Conservation (phyloP, 2,329 filamentous ascomycete genomes). For the Metarhizium brunneum region DNA sequence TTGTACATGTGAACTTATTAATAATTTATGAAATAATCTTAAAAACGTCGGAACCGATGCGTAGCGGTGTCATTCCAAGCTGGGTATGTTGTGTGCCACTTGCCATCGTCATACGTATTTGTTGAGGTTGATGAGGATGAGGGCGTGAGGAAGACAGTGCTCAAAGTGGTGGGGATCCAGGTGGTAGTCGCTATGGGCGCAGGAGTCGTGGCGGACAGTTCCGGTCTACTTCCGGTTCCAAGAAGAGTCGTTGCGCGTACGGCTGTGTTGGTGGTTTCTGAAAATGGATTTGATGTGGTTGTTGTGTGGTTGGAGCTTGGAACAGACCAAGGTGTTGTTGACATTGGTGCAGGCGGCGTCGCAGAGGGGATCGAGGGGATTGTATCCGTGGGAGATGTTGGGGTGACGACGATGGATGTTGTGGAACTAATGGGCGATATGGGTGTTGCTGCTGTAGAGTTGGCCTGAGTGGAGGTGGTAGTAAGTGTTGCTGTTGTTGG, state of each 20-base stretch:
- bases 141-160: conserved; percentile 2
- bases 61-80: conserved; percentile 30
- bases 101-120: conserved; percentile 30
- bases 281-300: background rate
- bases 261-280: background rate
- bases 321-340: conserved; percentile 1
- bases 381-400: background rate
- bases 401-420: background rate
- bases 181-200: background rate
- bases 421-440: background rate
- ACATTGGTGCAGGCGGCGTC: background rate
- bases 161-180: conserved; percentile 1
- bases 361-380: background rate
- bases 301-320: conserved; percentile 3
- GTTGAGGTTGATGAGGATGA: conserved; percentile 11
- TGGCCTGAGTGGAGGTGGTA: background rate
- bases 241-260: background rate
- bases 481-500: no score
- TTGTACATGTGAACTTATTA: background rate
- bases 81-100: conserved; percentile 37
- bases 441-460: background rate
- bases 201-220: background rate
- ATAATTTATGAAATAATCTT: background rate
- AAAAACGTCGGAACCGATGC: background rate
- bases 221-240: background rate